These are phyloP conservation scores for Ananas comosus DNA, from an alignment of 176 grass and related monocot species.

Conservation along the genomic window DNA sequence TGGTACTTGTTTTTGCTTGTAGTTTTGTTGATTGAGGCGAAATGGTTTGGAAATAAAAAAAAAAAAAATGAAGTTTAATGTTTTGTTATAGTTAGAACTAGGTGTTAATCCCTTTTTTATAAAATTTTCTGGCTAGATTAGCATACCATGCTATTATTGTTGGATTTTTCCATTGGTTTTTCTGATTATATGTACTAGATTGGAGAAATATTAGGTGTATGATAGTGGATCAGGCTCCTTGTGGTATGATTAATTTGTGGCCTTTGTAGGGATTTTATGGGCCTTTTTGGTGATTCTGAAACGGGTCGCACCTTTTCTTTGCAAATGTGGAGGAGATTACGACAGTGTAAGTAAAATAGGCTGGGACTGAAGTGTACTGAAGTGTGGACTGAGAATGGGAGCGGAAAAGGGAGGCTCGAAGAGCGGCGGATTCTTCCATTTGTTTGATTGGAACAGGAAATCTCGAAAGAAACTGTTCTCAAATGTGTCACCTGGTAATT, in stretches of 20 bases:
- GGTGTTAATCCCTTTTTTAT: too few species aligned
- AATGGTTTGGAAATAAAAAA: background rate
- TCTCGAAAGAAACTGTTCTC: slow-evolving; percentile 82
- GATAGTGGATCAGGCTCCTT: background rate
- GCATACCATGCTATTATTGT: too few species aligned
- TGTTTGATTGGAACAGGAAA: slow-evolving; percentile 80
- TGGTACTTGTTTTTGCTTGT: background rate
- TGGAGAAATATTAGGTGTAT: too few species aligned
- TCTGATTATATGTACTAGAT: too few species aligned
- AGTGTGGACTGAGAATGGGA: slow-evolving; percentile 27
- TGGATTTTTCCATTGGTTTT: too few species aligned
- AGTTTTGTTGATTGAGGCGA: background rate
- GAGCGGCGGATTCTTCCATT: slow-evolving; percentile 54
- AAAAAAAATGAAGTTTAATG: background rate
- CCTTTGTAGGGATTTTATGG: background rate
- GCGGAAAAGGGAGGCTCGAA: slow-evolving; percentile 44
- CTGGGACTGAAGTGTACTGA: slow-evolving; percentile 1
- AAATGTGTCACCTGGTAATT: slow-evolving; percentile 47
- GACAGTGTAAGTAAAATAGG: slow-evolving; percentile 15
- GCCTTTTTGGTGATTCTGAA: background rate
- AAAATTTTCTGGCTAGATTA: too few species aligned
- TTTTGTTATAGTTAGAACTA: too few species aligned
- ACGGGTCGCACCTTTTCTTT: background rate
- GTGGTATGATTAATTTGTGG: background rate
- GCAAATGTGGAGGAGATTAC: slow-evolving; percentile 3